Evolutionary conservation across 2,329 filamentous ascomycete species (phyloP).

Genomic region (Xylaria sp.): DNA sequence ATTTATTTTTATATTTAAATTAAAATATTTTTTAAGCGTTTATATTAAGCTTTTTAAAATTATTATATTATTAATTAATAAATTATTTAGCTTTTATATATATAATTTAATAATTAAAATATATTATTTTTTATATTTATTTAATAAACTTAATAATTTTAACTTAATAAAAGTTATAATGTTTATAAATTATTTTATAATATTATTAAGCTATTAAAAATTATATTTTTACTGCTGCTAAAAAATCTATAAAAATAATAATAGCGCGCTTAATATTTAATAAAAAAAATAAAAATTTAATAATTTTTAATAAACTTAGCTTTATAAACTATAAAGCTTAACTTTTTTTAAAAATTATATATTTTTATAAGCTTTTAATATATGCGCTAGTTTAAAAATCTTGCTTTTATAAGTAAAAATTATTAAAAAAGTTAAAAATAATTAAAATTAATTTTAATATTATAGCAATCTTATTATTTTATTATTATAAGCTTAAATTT

Average conservation of each 20-base stretch:
- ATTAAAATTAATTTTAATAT: background rate
- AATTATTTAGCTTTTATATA: background rate
- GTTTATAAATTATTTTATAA: background rate
- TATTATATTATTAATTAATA: slow-evolving; percentile 3
- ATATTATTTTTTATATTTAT: slow-evolving; percentile 6
- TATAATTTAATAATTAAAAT: background rate
- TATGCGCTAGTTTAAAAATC: background rate
- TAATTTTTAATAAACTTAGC: background rate
- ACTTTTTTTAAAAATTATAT: background rate
- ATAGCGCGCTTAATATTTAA: background rate
- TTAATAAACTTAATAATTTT: background rate
- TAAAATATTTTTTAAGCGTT: background rate
- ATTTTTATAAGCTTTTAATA: background rate
- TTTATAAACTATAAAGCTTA: background rate
- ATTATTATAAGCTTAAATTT: background rate
- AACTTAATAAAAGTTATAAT: background rate
- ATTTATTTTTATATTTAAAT: slow-evolving; percentile 1
- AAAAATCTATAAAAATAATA: background rate
- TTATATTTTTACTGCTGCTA: background rate
- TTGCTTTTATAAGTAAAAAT: background rate
- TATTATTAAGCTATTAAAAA: background rate
- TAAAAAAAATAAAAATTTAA: background rate
- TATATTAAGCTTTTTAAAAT: background rate
- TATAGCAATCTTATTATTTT: background rate
- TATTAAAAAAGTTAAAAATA: background rate